phyloP scores from a whole-genome alignment of 2,329 filamentous ascomycete species.

The Domatiomyces globalis region DNA sequence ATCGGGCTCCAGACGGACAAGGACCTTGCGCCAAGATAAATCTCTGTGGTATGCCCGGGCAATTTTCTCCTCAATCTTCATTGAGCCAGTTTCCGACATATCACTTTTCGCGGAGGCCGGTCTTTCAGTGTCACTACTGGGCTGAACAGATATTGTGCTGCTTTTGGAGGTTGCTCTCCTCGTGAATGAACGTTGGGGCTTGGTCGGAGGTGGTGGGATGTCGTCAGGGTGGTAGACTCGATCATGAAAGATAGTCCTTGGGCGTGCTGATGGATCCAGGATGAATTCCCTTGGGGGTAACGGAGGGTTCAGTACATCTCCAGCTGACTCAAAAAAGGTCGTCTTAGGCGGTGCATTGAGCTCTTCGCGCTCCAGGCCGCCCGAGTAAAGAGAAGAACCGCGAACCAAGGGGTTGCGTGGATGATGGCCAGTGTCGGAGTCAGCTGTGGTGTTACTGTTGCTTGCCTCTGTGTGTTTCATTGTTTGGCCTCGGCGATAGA shows the following conservation, averaged over 20 bases:
- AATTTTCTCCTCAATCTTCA: constrained; percentile 96
- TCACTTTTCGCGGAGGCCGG: constrained; percentile 4
- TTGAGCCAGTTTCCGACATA: constrained; percentile 31
- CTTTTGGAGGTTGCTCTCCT: constrained; percentile 3
- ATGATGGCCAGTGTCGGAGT: constrained; percentile 20
- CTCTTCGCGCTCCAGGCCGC: constrained; percentile 24
- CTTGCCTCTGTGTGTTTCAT: constrained; percentile 36
- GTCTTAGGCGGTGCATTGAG: constrained; percentile 69
- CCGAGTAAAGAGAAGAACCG: constrained; percentile 37
- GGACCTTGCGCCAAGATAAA: constrained; percentile 88
- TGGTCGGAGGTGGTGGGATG: constrained; percentile 62
- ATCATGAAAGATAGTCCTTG: constrained; percentile 91
- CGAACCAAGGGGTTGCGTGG: constrained; percentile 27
- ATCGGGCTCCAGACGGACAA: constrained; percentile 89
- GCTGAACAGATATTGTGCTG: constrained; percentile 15
- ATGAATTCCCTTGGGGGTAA: constrained; percentile 70
- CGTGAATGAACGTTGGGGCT: constrained; percentile 28
- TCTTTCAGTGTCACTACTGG: constrained; percentile 1
- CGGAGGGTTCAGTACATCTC: constrained; percentile 81
- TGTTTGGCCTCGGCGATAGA: constrained; percentile 67
- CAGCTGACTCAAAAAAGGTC: constrained; percentile 87
- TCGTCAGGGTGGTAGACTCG: constrained; percentile 87
- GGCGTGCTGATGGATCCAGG: constrained; percentile 64
- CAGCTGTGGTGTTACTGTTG: constrained; percentile 12
- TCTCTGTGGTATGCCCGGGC: constrained; percentile 86